phyloP scores from a whole-genome alignment of 2,329 filamentous ascomycete genomes.

The Ambrosiella xylebori region DNA sequence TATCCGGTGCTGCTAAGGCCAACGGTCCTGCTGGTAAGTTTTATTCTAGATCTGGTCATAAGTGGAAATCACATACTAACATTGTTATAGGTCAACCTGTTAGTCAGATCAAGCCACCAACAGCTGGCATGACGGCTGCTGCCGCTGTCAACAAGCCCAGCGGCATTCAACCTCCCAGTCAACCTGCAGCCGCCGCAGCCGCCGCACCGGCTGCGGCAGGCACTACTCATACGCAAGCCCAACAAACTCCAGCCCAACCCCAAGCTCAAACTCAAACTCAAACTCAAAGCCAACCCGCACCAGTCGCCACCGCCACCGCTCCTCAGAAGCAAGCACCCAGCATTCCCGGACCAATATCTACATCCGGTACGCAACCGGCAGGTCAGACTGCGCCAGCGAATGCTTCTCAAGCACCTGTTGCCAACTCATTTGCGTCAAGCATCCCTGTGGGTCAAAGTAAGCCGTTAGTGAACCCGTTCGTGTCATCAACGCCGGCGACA shows the following conservation, averaged over 20 bases:
- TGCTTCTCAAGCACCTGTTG: background rate
- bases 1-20: constrained; percentile 1
- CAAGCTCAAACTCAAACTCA: background rate
- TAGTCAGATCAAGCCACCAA: background rate
- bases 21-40: background rate
- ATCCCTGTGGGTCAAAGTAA: background rate
- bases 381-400: background rate
- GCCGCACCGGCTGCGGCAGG: background rate
- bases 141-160: background rate
- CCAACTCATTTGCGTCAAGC: constrained; percentile 3
- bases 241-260: background rate
- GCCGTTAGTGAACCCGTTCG: constrained; percentile 6
- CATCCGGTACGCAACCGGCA: background rate
- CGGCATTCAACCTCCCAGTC: background rate
- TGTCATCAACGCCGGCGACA: background rate
- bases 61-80: background rate
- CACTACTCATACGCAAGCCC: background rate
- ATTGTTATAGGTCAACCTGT: background rate
- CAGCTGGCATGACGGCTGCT: background rate
- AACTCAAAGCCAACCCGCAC: background rate
- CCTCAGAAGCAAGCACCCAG: background rate
- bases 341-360: background rate
- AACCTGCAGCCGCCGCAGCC: background rate
- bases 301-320: background rate
- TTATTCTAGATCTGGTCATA: background rate